Conservation (phyloP, 164 flowering plant genomes). For the Nymphaea thermarum region DNA sequence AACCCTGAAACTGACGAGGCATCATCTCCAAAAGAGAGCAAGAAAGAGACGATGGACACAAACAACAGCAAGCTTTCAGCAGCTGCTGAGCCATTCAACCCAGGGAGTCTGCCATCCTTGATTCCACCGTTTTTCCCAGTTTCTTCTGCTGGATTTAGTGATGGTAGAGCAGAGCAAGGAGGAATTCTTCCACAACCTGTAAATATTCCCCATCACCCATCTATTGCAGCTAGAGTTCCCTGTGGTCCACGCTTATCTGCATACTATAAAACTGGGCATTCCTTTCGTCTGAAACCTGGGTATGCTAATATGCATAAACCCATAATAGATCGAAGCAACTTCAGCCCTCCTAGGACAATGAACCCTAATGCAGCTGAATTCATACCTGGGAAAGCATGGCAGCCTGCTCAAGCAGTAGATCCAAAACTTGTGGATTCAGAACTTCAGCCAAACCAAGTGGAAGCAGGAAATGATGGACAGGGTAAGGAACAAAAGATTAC, state of each 20-base stretch:
- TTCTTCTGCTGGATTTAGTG: constrained; percentile 25
- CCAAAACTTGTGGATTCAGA: neutral
- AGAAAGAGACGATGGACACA: constrained; percentile 21
- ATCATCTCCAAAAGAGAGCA: constrained; percentile 3
- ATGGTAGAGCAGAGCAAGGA: constrained; percentile 17
- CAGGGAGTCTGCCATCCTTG: constrained; percentile 26
- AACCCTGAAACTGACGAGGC: neutral
- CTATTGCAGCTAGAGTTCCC: constrained; percentile 37
- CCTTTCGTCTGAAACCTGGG: constrained; percentile 39
- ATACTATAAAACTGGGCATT: constrained; percentile 29
- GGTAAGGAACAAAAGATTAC: neutral
- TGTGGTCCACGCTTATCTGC: constrained; percentile 70
- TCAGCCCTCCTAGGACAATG: constrained; percentile 39
- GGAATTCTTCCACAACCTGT: constrained; percentile 30
- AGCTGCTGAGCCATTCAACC: constrained; percentile 78
- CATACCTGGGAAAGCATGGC: constrained; percentile 47
- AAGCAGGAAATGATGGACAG: neutral
- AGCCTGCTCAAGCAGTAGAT: constrained; percentile 1
- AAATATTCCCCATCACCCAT: constrained; percentile 14
- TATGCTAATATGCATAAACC: constrained; percentile 27
- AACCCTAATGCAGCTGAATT: constrained; percentile 84
- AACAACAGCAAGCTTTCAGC: constrained; percentile 83
- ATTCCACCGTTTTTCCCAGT: constrained; percentile 15
- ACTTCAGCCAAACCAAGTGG: neutral
- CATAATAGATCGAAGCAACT: constrained; percentile 18